Conservation (phyloP, 306 rosid genomes). For the Castanea crenata region DNA sequence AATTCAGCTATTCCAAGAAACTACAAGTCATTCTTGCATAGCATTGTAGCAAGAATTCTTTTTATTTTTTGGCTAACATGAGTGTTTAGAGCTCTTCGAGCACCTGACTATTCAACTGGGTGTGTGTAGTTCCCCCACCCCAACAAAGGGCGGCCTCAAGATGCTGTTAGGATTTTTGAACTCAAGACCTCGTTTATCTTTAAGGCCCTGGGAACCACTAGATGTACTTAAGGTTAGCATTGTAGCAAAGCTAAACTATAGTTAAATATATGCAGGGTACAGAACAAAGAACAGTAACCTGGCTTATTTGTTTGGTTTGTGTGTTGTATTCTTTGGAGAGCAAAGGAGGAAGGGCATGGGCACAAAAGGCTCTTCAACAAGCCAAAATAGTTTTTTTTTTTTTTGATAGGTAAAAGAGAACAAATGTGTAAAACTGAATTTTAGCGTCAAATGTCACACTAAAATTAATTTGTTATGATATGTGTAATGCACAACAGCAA, state of each 20-base stretch:
- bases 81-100: too few relatives aligned
- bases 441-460: too few relatives aligned
- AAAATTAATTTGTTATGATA: not conserved
- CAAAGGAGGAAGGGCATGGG: not conserved
- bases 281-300: not conserved
- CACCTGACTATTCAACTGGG: too few relatives aligned
- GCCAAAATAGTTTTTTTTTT: not conserved
- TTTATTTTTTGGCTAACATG: too few relatives aligned
- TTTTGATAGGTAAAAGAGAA: too few relatives aligned
- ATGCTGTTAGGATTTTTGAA: too few relatives aligned
- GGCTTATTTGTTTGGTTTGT: not conserved
- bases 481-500: not conserved
- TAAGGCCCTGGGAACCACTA: too few relatives aligned
- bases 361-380: conserved; percentile 1
- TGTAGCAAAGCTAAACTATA: not conserved
- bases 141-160: too few relatives aligned
- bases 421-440: too few relatives aligned
- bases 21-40: not conserved
- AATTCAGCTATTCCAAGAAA: not conserved
- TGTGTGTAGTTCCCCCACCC: too few relatives aligned
- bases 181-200: too few relatives aligned
- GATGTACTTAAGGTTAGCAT: not conserved
- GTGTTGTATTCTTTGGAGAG: not conserved
- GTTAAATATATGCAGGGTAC: not conserved
- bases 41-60: not conserved